These are phyloP conservation scores for Botrytis sinoallii DNA, from an alignment of 2,329 filamentous ascomycete genomes.

Conservation along the genomic window DNA sequence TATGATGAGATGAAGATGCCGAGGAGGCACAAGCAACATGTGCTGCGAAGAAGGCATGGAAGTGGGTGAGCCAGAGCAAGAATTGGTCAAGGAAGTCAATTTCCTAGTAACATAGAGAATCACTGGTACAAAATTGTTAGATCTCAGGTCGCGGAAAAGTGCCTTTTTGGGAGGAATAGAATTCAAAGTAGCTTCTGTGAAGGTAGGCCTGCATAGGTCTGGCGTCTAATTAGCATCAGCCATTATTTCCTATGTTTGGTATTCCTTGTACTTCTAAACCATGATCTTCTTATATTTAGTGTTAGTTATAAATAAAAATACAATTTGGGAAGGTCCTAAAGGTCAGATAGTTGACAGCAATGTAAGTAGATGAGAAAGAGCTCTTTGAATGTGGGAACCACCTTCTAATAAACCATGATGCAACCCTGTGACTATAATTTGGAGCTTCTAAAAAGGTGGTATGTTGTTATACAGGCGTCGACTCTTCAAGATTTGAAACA, in stretches of 20 bases:
- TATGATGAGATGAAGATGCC: neutral
- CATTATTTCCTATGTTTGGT: neutral
- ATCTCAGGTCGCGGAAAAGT: neutral
- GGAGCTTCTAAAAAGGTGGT: neutral
- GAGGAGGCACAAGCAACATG: neutral
- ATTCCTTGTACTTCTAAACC: neutral
- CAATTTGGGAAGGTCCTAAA: neutral
- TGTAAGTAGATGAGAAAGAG: neutral
- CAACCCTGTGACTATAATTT: neutral
- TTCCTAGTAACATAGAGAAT: neutral
- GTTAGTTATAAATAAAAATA: neutral
- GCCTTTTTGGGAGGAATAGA: neutral
- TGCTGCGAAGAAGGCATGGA: neutral
- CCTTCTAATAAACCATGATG: neutral
- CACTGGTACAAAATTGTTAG: neutral
- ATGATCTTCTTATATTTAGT: neutral
- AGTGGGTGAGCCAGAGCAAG: neutral
- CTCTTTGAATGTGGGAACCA: neutral
- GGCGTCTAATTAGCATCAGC: neutral
- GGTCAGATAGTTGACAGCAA: neutral
- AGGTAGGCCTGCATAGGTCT: neutral
- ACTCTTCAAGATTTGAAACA: neutral
- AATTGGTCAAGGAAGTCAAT: neutral
- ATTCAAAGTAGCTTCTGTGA: neutral
- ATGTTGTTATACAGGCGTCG: neutral